Evolutionary conservation across 306 rosid species (phyloP), one percentile per base, ranked within the genome.

Genomic region (Lablab purpureus): DNA sequence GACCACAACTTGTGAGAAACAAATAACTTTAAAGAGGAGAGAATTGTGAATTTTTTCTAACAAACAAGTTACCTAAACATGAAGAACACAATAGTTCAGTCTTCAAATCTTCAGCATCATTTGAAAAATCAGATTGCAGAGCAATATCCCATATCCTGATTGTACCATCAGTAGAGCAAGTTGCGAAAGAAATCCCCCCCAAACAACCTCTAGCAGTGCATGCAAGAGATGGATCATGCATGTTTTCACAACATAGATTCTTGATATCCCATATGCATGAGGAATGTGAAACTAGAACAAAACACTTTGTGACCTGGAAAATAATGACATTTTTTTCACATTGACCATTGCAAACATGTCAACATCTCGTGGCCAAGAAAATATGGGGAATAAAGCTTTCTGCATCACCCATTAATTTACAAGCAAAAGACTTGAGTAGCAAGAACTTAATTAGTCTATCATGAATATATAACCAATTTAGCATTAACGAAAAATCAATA

Each of bases 241-340:
- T 75, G 84, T 92, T 87, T 81, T 92, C 91, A 50, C 97, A 90
- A 83, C 94, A 90, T 60, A 92, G 87, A 87, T 83, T 87, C 87
- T 87, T 90, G 91, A 92, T 85, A 84, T 92, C 97, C 93, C 94
- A 92, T 84, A 92, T 92, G 85, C 94, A 90, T 1, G 88, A 86
- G 78, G 94, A 89, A 89, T 92, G 97, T 64, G 97, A 88, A 83
- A 87, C 91, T 74, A 92, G 87, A 84, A 83, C 86, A 77, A 77
- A 92, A 77, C 89, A 90, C 80, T 90, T 85, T 43, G 88, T 84
- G 46, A 85, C 90, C 97, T 90, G 86, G 50, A 80, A 84, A 70
- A 80, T 18, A 70, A 11, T 60, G 59, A 62, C 67, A 79, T 62
- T 83, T 47, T 5, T 77, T 37, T 19, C 15, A 46, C 77, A 71